Base-by-base conservation (phyloP, 1,139 yeast genomes). In the Arxiozyma slooffiae region DNA sequence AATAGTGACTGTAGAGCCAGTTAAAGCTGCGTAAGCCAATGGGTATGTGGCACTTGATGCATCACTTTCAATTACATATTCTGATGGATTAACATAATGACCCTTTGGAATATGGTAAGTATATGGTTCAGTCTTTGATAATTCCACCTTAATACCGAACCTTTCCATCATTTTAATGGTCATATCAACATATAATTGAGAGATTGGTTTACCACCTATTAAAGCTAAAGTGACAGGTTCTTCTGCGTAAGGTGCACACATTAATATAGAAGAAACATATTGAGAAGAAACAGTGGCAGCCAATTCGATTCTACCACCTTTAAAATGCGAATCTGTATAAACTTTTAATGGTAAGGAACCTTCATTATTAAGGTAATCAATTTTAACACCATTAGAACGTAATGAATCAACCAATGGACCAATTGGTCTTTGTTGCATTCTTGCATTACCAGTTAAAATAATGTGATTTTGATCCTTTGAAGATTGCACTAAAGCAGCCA, bases 41-140 rank as follows among this genome's bases (percentile, higher is more conserved):
- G 99, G 98, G 63, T 92, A 92, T 14, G 98, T 94, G 1, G 98
- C 97, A 21, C 97, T 87, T 24, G 97, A 88, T n/a, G 99, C 99
- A 70, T 92, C 99, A 11, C 96, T 86, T 69, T 92, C 99, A 58
- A 92, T 81, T 38, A 85, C 86, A 62, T 92, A 92, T 60, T 83
- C 92, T 2, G 74, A 56, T 20, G 99, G 99, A 57, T 90, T 88
- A 44, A 68, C 70, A 67, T 94, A 92, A 24, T 74, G 71, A 2
- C 90, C 97, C 61, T 78, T 78, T 49, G 98, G 98, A 67, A 92
- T 88, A 64, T 83, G 85, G 69, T 92, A 92, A 39, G 97, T 88
- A 72, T 86, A 77, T 36, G 77, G 81, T 66, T 87, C 92, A 30
- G 84, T 77, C 34, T 74, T 67, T 8, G 95, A 85, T 59, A 78